These are phyloP conservation scores for Neoarthrinium moseri DNA, from an alignment of 2,329 filamentous ascomycete genomes.

Conservation along the genomic window DNA sequence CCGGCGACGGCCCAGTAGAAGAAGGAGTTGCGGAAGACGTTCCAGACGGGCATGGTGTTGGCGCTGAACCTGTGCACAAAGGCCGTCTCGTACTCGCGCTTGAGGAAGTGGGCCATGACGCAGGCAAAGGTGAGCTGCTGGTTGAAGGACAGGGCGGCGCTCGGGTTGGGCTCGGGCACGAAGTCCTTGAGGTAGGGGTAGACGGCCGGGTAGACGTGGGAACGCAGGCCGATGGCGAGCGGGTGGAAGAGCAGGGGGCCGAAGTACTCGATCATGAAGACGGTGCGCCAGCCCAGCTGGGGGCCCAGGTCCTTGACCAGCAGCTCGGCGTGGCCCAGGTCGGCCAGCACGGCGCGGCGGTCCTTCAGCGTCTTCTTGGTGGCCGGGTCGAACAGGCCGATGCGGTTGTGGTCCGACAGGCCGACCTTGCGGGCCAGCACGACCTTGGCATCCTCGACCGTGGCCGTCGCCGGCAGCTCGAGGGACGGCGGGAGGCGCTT, in stretches of 20 bases:
- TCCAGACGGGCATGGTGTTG: conserved; percentile 86
- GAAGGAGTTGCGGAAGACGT: conserved; percentile 92
- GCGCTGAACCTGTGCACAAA: conserved; percentile 95
- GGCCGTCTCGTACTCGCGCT: conserved; percentile 92
- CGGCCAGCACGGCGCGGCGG: conserved; percentile 51
- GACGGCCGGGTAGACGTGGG: conserved; percentile 63
- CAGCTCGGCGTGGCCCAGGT: conserved; percentile 54
- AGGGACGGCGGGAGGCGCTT: conserved; percentile 52
- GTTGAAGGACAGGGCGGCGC: conserved; percentile 56
- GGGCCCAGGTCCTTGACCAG: conserved; percentile 91
- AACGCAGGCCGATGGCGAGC: conserved; percentile 68
- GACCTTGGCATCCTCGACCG: conserved; percentile 60
- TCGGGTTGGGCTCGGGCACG: conserved; percentile 36
- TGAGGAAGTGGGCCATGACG: conserved; percentile 81
- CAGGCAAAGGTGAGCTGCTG: conserved; percentile 75
- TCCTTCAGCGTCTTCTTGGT: conserved; percentile 65
- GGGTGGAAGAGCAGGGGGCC: conserved; percentile 88
- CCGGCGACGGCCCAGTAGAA: conserved; percentile 93
- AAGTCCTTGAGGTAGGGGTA: conserved; percentile 41
- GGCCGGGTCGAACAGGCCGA: conserved; percentile 60
- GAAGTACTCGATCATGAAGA: conserved; percentile 93
- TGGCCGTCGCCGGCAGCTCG: conserved; percentile 48
- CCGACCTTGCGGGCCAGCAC: conserved; percentile 49
- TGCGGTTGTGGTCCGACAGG: conserved; percentile 57
- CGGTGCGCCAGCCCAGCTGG: conserved; percentile 88